Conservation (phyloP, 2,329 filamentous ascomycete species). For the Pseudogymnoascus sp. region DNA sequence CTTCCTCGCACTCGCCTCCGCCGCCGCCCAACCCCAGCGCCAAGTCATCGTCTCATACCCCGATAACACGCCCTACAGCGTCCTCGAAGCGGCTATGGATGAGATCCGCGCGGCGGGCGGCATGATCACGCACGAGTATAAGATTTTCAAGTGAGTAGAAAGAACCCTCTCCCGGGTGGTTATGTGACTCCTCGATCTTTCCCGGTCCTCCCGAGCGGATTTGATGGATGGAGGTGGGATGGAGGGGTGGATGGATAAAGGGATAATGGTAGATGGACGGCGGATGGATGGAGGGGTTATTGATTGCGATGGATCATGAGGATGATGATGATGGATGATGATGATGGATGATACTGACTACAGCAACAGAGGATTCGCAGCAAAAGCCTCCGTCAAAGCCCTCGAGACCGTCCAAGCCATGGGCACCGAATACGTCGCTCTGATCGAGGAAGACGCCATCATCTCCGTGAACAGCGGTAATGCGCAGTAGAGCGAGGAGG, state of each 20-base stretch:
- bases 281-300: no score
- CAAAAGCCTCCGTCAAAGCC: slow-evolving; percentile 61
- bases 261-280: background rate
- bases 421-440: slow-evolving; percentile 52
- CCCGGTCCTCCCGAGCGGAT: background rate
- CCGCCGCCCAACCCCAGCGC: slow-evolving; percentile 50
- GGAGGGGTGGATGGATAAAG: background rate
- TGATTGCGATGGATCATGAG: no score
- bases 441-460: slow-evolving; percentile 71
- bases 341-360: background rate
- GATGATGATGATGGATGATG: background rate
- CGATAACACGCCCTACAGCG: slow-evolving; percentile 53
- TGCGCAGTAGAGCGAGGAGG: slow-evolving; percentile 16
- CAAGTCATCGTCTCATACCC: slow-evolving; percentile 75
- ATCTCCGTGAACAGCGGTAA: slow-evolving; percentile 41
- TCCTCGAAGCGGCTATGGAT: slow-evolving; percentile 65
- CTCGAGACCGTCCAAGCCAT: slow-evolving; percentile 60
- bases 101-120: slow-evolving; percentile 64
- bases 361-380: slow-evolving; percentile 63
- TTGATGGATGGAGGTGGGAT: background rate
- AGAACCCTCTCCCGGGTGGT: background rate
- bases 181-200: no score
- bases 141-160: slow-evolving; percentile 54
- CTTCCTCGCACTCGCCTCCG: slow-evolving; percentile 54
- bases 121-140: slow-evolving; percentile 71